These are phyloP conservation scores for Peniophora sp. DNA, from an alignment of 1,284 basidiomycete genomes.

Conservation along the genomic window DNA sequence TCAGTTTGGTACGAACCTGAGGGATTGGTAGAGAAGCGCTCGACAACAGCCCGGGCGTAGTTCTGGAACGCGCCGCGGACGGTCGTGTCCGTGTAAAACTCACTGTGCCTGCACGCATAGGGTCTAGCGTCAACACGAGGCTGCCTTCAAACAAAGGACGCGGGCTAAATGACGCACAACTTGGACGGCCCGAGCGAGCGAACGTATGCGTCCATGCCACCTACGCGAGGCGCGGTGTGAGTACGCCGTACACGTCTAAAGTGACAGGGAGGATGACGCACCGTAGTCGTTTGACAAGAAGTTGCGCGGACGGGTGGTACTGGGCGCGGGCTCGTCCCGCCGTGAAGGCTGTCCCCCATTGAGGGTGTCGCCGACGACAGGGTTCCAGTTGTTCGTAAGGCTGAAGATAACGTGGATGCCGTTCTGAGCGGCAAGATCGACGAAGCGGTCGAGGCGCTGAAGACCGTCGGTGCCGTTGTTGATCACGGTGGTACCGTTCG, in stretches of 20 bases:
- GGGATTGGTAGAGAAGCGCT: slow-evolving; percentile 13
- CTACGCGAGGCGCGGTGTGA: background rate
- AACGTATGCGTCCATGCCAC: slow-evolving; percentile 14
- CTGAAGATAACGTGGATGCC: slow-evolving; percentile 21
- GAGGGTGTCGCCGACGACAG: slow-evolving; percentile 3
- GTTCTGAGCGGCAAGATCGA: slow-evolving; percentile 18
- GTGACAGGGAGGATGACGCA: slow-evolving; percentile 3
- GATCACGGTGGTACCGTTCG: slow-evolving; percentile 19
- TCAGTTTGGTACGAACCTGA: too few relatives aligned
- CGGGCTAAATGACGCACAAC: background rate
- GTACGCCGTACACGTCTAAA: background rate
- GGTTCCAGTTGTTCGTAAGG: slow-evolving; percentile 28
- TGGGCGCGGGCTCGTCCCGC: slow-evolving; percentile 6
- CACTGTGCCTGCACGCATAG: slow-evolving; percentile 6
- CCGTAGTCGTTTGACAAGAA: slow-evolving; percentile 13
- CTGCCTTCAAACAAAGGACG: too few relatives aligned
- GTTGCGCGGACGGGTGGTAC: slow-evolving; percentile 8
- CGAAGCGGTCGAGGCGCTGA: slow-evolving; percentile 22
- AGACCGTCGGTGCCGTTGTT: slow-evolving; percentile 25
- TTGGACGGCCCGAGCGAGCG: slow-evolving; percentile 10
- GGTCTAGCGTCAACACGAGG: too few relatives aligned
- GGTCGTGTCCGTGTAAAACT: slow-evolving; percentile 9
- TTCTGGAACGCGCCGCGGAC: slow-evolving; percentile 15
- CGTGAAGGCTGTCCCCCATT: slow-evolving; percentile 7
- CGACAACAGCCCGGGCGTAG: slow-evolving; percentile 15